Base-by-base conservation (phyloP, 768 basidiomycete species). In the Pholiota conissans region DNA sequence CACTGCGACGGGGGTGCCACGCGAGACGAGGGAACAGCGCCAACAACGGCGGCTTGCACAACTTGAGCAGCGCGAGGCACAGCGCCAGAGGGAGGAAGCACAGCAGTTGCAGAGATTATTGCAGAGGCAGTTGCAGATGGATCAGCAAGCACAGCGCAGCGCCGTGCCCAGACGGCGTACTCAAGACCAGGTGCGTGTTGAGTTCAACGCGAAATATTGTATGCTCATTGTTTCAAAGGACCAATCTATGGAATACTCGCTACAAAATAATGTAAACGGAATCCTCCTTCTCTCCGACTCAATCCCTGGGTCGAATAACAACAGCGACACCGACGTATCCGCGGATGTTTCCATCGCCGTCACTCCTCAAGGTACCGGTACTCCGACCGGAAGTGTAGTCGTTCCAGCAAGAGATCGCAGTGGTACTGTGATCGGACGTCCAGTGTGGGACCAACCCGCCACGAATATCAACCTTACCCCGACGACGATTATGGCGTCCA, bases 21-120 rank as follows among this genome's bases (percentile, higher is more conserved):
- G 90, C 52, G 91, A 93, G 73, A 83, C 86, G 26, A 77, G 86
- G 58, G 90, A 93, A 67, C 88, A 90, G 65, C 74, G 91, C 9
- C 76, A 84, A 30, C 86, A 84, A 7, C 73, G 89, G 60, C 73
- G 86, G 49, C 76, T 81, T 59, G 85, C 84, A 5, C 76, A 79
- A 59, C 67, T 75, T 3, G 84, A 85, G 65, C 74, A 79, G 62
- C 76, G 86, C 42, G 80, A 86, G 64, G 84, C 84, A 65, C 74
- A 79, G 62, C 76, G 86, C 42, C 80, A 86, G 64, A 74, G 85
- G 47, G 85, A 88, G 50, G 84, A 84, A 59, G 84, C 84, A 0
- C 76, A 74, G 5, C 80, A 84, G 51, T 65, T 89, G 2, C 79
- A 82, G 32, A 76, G 81, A 58, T 87, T 84, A 13, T 71, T 87